A percentile compares a stretch with the other conserved stretches of the same genome.
These are phyloP conservation scores for Fusarium clavum DNA, from an alignment of 2,329 filamentous ascomycete species.

Conservation along the genomic window DNA sequence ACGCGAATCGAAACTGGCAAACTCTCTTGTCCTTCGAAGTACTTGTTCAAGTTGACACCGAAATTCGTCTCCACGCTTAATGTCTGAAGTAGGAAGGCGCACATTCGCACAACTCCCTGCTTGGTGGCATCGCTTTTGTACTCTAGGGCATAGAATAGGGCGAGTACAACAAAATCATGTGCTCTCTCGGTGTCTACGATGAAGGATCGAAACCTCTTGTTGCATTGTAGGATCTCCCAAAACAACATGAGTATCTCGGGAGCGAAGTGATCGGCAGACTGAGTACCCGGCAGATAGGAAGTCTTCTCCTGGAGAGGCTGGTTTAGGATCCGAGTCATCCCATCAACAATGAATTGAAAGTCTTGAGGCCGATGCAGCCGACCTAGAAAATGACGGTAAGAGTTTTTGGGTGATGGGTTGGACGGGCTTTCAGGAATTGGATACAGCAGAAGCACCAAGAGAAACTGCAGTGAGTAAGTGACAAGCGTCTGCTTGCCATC, in stretches of 20 bases:
- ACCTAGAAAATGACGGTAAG: conserved; percentile 91
- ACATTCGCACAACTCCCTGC: conserved; percentile 95
- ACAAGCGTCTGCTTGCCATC: conserved; percentile 91
- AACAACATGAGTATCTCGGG: conserved; percentile 97
- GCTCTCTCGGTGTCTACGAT: conserved; percentile 95
- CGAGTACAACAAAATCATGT: conserved; percentile 90
- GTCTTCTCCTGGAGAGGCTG: conserved; percentile 90
- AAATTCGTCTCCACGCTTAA: conserved; percentile 93
- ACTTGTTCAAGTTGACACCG: conserved; percentile 88
- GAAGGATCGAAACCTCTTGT: conserved; percentile 95
- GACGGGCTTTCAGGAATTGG: conserved; percentile 83
- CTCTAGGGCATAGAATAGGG: conserved; percentile 92
- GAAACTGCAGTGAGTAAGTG: conserved; percentile 89
- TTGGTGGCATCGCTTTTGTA: conserved; percentile 87
- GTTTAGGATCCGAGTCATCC: conserved; percentile 91
- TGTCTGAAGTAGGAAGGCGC: conserved; percentile 95
- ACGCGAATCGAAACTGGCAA: conserved; percentile 85
- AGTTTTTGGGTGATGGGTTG: conserved; percentile 81
- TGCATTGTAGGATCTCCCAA: conserved; percentile 97
- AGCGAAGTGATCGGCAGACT: conserved; percentile 84
- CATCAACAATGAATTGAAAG: conserved; percentile 96
- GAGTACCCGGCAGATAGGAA: conserved; percentile 88
- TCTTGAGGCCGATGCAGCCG: conserved; percentile 92
- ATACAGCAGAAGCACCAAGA: conserved; percentile 88
- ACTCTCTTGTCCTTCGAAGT: conserved; percentile 88